Evolutionary conservation across 1,284 basidiomycete species (phyloP), one percentile per base, ranked within the genome.

Genomic region (Erythrobasidium hasegawianum): DNA sequence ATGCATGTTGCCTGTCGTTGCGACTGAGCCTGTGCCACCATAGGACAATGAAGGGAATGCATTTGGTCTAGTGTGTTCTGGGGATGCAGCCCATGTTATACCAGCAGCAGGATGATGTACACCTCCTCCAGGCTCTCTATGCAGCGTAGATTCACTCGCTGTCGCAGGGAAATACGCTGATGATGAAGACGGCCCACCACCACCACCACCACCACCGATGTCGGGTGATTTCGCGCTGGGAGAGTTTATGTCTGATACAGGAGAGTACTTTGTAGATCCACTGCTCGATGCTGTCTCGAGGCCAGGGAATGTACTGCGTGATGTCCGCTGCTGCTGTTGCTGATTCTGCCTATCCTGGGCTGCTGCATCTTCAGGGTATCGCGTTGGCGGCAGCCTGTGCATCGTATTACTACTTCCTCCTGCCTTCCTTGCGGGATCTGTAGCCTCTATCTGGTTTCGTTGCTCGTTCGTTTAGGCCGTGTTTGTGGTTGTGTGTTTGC

Each of bases 31-130:
- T 49, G 33, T 24, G 24, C 62, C 55, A 33, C 62, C 62, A 20
- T 53, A 53, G 4, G 20, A 22, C 3, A 53, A 20, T n/a, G 50
- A 20, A 26, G 50, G 50, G 26, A 53, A 53, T 16, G 50, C 50
- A 27, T 22, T 22, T n/a, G 50, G 50, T 5, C 50, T 8, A 16
- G 9, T 27, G 20, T 20, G 20, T 20, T 53, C 50, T 3, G 22
- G 50, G 7, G 43, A 22, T 24, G 50, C 50, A 22, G 43, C 43
- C 43, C 43, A 47, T 47, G 43, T 47, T 20, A 53, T 22, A 7
- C 50, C 50, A 53, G 54, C 61, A 5, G 61, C 55, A 11, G 61
- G 61, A 29, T 64, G 61, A 49, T 64, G 47, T 8, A 47, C 54
- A 16, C 56, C 47, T 24, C 61, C 61, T 16, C 56, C 24, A 24